phyloP scores from a whole-genome alignment of 2,329 filamentous ascomycete species.

The Remersonia thermophila region DNA sequence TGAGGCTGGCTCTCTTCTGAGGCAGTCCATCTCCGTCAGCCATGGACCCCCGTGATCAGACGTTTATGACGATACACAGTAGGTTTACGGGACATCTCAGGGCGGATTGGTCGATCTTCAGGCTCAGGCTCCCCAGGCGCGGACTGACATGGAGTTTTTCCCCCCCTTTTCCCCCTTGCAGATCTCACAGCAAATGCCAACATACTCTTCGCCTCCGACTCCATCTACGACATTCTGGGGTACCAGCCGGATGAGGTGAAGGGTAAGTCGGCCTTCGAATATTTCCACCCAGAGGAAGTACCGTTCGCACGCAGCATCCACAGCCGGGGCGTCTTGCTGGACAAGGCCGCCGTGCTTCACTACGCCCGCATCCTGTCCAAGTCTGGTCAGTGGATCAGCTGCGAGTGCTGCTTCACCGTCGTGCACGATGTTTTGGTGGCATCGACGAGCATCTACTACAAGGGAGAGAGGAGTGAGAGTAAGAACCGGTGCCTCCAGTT shows the following conservation, averaged over 20 bases:
- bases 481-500: conserved; percentile 26
- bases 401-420: conserved; percentile 81
- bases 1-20: conserved; percentile 12
- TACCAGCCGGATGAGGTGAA: conserved; percentile 65
- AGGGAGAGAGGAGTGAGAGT: conserved; percentile 61
- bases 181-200: conserved; percentile 65
- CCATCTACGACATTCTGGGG: conserved; percentile 70
- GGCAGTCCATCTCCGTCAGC: conserved; percentile 10
- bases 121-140: neutral
- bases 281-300: conserved; percentile 73
- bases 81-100: conserved; percentile 27
- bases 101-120: neutral
- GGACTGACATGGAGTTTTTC: conserved; percentile 6
- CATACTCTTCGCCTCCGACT: conserved; percentile 74
- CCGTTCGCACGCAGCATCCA: conserved; percentile 63
- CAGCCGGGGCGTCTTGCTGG: conserved; percentile 58
- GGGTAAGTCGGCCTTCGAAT: conserved; percentile 70
- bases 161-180: too few species aligned
- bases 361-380: conserved; percentile 63
- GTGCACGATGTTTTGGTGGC: conserved; percentile 82
- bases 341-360: conserved; percentile 74
- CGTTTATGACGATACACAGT: conserved; percentile 88
- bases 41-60: conserved; percentile 72
- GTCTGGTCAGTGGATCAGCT: conserved; percentile 60
- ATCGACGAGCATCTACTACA: conserved; percentile 65